These are phyloP conservation scores for Cupressus sempervirens DNA, from an alignment of 75 land plant species.

Conservation along the genomic window DNA sequence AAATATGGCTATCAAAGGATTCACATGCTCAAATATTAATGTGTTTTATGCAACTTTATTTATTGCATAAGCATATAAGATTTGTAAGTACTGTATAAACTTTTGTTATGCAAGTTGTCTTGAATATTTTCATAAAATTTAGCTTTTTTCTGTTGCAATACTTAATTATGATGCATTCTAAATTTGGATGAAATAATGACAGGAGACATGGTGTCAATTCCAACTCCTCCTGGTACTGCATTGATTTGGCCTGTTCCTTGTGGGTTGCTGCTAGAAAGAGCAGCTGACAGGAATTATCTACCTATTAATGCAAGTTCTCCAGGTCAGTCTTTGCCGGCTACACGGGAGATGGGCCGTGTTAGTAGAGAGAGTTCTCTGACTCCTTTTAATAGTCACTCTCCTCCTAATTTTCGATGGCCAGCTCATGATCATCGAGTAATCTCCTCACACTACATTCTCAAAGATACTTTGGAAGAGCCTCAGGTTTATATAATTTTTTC, in stretches of 20 bases:
- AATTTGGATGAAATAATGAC: slow-evolving; percentile 13
- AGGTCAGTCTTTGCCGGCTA: slow-evolving; percentile 15
- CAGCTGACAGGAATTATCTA: slow-evolving; percentile 28
- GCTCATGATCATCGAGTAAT: slow-evolving; percentile 7
- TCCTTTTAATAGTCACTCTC: slow-evolving; percentile 16
- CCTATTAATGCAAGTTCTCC: slow-evolving; percentile 18
- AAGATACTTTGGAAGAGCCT: slow-evolving; percentile 76
- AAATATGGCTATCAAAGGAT: neutral
- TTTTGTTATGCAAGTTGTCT: neutral
- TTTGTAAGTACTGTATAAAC: neutral
- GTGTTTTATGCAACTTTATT: neutral
- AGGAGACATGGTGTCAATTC: slow-evolving; percentile 79
- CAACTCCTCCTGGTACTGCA: slow-evolving; percentile 54
- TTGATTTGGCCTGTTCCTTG: slow-evolving; percentile 89
- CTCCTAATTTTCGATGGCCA: slow-evolving; percentile 17
- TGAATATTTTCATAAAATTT: neutral
- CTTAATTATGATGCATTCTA: neutral
- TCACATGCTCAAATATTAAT: neutral
- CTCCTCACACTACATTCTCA: slow-evolving; percentile 68
- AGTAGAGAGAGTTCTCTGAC: slow-evolving; percentile 32
- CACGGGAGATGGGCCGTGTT: slow-evolving; percentile 28
- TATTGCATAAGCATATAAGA: neutral
- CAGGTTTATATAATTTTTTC: slow-evolving; percentile 35
- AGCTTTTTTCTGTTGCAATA: neutral
- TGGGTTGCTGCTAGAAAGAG: slow-evolving; percentile 79